A percentile compares a stretch with the other conserved stretches of the same genome.
Conservation (phyloP, 2,329 filamentous ascomycete species). For the Colletotrichum ledebouriae region DNA sequence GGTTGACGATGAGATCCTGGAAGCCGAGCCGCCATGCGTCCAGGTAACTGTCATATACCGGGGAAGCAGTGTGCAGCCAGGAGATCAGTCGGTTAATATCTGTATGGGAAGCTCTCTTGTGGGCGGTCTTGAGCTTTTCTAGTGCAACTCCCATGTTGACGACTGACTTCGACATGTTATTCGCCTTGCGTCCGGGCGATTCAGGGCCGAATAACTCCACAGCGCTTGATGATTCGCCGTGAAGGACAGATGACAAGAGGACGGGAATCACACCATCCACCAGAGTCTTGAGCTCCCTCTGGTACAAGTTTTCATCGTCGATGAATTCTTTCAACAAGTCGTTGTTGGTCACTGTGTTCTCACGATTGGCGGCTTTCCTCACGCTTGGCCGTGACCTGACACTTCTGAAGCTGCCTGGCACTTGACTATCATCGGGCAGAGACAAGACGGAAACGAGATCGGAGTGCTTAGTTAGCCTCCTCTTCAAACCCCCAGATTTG, state of each 20-base stretch:
- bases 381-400: slow-evolving; percentile 84
- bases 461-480: slow-evolving; percentile 89
- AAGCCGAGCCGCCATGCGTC: slow-evolving; percentile 93
- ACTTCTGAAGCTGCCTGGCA: slow-evolving; percentile 74
- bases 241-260: slow-evolving; percentile 85
- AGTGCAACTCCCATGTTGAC: slow-evolving; percentile 93
- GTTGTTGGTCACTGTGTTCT: slow-evolving; percentile 76
- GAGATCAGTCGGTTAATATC: slow-evolving; percentile 79
- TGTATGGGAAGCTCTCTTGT: slow-evolving; percentile 82
- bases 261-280: slow-evolving; percentile 97
- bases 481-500: slow-evolving; percentile 69
- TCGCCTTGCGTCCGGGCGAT: slow-evolving; percentile 63
- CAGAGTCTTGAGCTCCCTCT: slow-evolving; percentile 89
- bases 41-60: slow-evolving; percentile 88
- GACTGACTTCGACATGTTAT: slow-evolving; percentile 84
- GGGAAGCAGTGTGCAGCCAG: slow-evolving; percentile 85
- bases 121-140: slow-evolving; percentile 84
- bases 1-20: slow-evolving; percentile 92
- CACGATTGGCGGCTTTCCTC: slow-evolving; percentile 76
- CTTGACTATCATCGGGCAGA: slow-evolving; percentile 69
- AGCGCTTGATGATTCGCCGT: slow-evolving; percentile 73
- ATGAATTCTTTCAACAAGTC: slow-evolving; percentile 85
- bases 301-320: slow-evolving; percentile 88
- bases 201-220: slow-evolving; percentile 76
- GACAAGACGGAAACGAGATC: slow-evolving; percentile 95